phyloP scores from a whole-genome alignment of 2,329 filamentous ascomycete genomes.

The Dactylonectria estremocensis region DNA sequence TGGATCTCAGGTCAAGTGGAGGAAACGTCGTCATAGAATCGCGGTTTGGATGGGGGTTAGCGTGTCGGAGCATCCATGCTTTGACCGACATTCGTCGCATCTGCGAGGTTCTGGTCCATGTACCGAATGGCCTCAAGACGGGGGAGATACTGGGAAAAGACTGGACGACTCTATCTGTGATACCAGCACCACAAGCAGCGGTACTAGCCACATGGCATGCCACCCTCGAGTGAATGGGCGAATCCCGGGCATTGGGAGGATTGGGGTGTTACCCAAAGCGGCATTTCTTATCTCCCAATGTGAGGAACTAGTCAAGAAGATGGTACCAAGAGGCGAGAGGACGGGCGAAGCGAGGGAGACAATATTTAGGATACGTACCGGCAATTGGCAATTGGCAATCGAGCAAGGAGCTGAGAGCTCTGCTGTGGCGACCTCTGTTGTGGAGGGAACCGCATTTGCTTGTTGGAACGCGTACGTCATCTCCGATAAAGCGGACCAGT shows the following conservation, averaged over 20 bases:
- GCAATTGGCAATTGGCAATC: no score
- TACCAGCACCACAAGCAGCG: conserved; percentile 6
- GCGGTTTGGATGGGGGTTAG: conserved; percentile 8
- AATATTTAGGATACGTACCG: not conserved
- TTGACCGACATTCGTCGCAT: conserved; percentile 8
- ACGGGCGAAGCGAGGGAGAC: not conserved
- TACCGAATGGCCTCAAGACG: not conserved
- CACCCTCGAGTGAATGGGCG: conserved; percentile 11
- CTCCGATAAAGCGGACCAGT: not conserved
- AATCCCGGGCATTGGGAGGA: conserved; percentile 19
- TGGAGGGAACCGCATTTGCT: not conserved
- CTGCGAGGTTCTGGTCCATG: not conserved
- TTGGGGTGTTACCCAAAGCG: conserved; percentile 22
- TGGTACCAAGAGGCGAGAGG: not conserved
- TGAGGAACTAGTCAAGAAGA: not conserved
- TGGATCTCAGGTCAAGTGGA: conserved; percentile 7
- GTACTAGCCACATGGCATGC: conserved; percentile 13
- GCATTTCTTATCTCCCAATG: conserved; percentile 29
- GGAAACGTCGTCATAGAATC: conserved; percentile 1
- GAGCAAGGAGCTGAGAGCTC: not conserved
- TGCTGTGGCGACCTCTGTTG: not conserved
- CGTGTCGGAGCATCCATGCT: not conserved
- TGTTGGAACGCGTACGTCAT: conserved; percentile 7
- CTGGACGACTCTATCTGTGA: not conserved
- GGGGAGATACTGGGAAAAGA: not conserved